Evolutionary conservation across 2,329 filamentous ascomycete genomes (phyloP), one percentile per base, ranked within the genome.

Genomic region (Pyrenochaeta sp.): DNA sequence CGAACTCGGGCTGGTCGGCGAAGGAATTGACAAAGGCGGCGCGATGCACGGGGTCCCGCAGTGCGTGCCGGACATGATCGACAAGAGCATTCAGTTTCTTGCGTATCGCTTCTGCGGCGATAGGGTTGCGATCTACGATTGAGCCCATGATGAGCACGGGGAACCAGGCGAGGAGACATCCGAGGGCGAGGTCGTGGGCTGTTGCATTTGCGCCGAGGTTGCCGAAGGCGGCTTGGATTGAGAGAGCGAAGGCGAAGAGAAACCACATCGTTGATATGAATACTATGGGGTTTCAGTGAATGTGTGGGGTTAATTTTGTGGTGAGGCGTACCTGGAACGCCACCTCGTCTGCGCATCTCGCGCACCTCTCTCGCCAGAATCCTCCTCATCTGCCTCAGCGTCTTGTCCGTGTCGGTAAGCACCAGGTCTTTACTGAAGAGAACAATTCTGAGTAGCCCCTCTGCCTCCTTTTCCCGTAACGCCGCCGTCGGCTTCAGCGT

Each of bases 81-180:
- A 76, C 56, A 7, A 76, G 45, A 2, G 61, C 55, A 47, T 75
- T 77, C 2, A 76, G 51, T 37, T 72, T 72, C 15, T 56, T 54
- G 2, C 66, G 60, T 9, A 75, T 72, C 11, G 71, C 63, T 21
- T 74, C 70, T 4, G 73, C 58, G 3, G 74, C 71, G 2, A 73
- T 68, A 1, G 73, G 75, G 38, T 78, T 78, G 11, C 76, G 68
- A 44, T 79, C 76, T 3, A 77, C 67, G 17, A 78, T 77, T 2
- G 68, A 71, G 26, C 70, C 67, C 24, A 76, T 58, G 22, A 78
- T 73, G 6, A 78, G 51, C 6, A 77, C 60, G 0, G 76, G 75
- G 2, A 79, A 63, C 76, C 75, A 79, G 4, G 71, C 67, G 3
- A 77, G 61, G 4, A 78, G 40, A 22, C 75, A 55, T 3, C 76